phyloP scores from a whole-genome alignment of 768 basidiomycete species.

The Coprinopsis marcescibilis region DNA sequence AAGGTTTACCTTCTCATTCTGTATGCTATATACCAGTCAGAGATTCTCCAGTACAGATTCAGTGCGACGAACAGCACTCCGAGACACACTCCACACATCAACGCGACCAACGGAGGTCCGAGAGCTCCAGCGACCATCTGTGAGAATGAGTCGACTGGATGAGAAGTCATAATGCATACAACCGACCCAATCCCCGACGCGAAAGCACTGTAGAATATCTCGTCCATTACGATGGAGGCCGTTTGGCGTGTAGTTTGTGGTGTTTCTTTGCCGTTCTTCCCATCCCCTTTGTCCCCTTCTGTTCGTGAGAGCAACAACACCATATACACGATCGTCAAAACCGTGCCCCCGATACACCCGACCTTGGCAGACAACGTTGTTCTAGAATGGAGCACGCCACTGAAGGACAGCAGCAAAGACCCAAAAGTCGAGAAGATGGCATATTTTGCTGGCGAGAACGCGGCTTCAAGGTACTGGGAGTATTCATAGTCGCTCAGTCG shows the following conservation, averaged over 20 bases:
- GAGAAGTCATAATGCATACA: neutral
- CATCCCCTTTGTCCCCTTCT: neutral
- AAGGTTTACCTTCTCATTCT: too few species aligned
- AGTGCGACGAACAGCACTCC: too few species aligned
- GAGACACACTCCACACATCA: constrained; percentile 10
- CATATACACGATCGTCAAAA: constrained; percentile 19
- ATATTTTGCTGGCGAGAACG: constrained; percentile 25
- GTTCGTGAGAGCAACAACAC: constrained; percentile 13
- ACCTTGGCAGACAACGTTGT: neutral
- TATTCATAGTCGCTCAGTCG: constrained; percentile 2
- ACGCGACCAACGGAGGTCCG: constrained; percentile 18
- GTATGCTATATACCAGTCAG: too few species aligned
- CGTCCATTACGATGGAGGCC: constrained; percentile 16
- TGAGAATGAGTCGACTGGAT: constrained; percentile 5
- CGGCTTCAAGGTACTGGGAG: constrained; percentile 18
- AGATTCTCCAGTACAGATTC: too few species aligned
- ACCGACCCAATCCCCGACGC: constrained; percentile 19
- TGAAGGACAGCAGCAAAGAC: constrained; percentile 13
- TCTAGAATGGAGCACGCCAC: constrained; percentile 1
- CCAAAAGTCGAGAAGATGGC: constrained; percentile 23
- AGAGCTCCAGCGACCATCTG: constrained; percentile 16
- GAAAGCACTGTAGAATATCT: constrained; percentile 19
- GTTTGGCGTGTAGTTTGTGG: neutral
- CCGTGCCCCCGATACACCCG: constrained; percentile 17
- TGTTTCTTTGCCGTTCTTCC: neutral